Evolutionary conservation across 2,329 filamentous ascomycete genomes (phyloP), one percentile per base, ranked within the genome.

Genomic region (Mariannaea sp.): DNA sequence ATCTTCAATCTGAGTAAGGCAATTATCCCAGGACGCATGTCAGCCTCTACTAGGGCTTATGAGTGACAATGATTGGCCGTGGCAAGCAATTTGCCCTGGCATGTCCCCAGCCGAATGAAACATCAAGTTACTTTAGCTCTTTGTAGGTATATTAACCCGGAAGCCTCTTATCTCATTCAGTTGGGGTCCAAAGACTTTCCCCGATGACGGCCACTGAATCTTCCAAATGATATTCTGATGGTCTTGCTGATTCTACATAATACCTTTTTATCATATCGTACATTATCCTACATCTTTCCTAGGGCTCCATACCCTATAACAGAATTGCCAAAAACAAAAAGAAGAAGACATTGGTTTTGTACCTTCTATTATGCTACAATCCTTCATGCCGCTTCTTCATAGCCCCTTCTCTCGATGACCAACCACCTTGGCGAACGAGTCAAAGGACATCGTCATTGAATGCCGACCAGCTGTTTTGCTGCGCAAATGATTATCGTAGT

Each of bases 401-500:
- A 80, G 49, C 4, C 62, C 72, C 72, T 79, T 84, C 58, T 84
- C 81, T 33, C 82, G 73, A 20, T 78, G 71, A 0, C 80, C 81
- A 1, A 79, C 77, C 1, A 85, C 81, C 44, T 73, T 71, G 44
- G 82, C 80, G 60, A 84, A 83, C 6, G 77, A 81, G 58, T 83
- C 81, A 62, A 83, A 78, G 4, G 79, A 75, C 80, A 85, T 81
- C 1, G 80, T 81, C 68, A 85, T 75, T 5, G 80, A 77, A 65
- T 85, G 82, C 2, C 94, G 80, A 0, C 94, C 94, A 3, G 88
- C 89, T 3, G 93, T 99, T 76, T 96, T 81, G 72, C 90, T 92
- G 46, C 94, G 80, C 59, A 99, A 74, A 68, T 95, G 90, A 70
- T 91, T 90, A 63, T 97, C 78, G 71, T 97, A 99, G 35, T 93